These are phyloP conservation scores for Penicillium fimorum DNA, from an alignment of 495 filamentous ascomycete genomes.

Conservation along the genomic window DNA sequence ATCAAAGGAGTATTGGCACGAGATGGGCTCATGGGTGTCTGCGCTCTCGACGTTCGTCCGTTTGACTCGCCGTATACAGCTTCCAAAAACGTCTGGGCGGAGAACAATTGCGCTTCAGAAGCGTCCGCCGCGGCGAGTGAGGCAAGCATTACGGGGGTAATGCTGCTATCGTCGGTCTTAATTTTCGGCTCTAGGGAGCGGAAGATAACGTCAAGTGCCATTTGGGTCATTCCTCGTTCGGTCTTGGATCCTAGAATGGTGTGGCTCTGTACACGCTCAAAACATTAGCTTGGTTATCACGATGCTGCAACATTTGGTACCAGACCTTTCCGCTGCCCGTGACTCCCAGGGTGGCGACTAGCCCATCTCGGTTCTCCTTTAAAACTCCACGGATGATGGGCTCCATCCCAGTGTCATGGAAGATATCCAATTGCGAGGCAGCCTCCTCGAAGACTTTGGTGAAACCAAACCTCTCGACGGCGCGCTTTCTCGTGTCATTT, in stretches of 20 bases:
- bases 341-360: constrained; percentile 89
- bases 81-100: constrained; percentile 77
- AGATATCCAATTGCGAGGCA: constrained; percentile 80
- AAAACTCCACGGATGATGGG: constrained; percentile 76
- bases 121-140: constrained; percentile 74
- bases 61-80: constrained; percentile 68
- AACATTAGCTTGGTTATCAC: constrained; percentile 15
- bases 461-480: constrained; percentile 91
- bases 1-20: constrained; percentile 46
- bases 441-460: constrained; percentile 90
- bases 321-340: constrained; percentile 93
- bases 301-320: not conserved
- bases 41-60: constrained; percentile 65
- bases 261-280: constrained; percentile 66
- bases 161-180: constrained; percentile 56
- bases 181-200: constrained; percentile 67
- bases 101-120: constrained; percentile 79
- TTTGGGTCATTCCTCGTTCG: constrained; percentile 86
- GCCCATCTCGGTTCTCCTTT: constrained; percentile 77
- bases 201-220: constrained; percentile 87
- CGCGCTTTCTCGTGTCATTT: constrained; percentile 71
- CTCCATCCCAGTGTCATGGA: constrained; percentile 75
- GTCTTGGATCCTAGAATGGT: constrained; percentile 90
- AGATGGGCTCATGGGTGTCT: constrained; percentile 72
- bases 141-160: constrained; percentile 60